A percentile compares a stretch with the other conserved stretches of the same genome.
phyloP scores from a whole-genome alignment of 2,329 filamentous ascomycete genomes.

The Coniella vitis region DNA sequence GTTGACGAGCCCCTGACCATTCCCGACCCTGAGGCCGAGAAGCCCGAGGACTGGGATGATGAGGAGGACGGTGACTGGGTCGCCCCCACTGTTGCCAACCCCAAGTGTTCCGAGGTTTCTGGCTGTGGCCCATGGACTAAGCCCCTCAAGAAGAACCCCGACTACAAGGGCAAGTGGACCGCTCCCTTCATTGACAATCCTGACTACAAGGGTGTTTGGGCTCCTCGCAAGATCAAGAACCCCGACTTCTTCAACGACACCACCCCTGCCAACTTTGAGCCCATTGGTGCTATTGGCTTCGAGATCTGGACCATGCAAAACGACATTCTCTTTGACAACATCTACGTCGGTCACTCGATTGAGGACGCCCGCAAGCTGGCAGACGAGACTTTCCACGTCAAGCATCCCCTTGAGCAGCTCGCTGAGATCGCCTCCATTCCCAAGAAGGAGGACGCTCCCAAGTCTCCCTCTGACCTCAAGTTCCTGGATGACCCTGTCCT shows the following conservation, averaged over 20 bases:
- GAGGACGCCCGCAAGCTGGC: conserved; percentile 87
- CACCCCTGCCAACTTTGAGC: conserved; percentile 92
- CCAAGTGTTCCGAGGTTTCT: conserved; percentile 88
- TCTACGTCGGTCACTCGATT: conserved; percentile 97
- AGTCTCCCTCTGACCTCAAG: conserved; percentile 68
- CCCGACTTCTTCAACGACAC: conserved; percentile 96
- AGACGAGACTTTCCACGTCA: conserved; percentile 82
- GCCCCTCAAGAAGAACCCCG: conserved; percentile 90
- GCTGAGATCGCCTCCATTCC: conserved; percentile 75
- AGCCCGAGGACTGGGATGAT: conserved; percentile 99
- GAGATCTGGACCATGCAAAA: conserved; percentile 99
- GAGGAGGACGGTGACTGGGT: conserved; percentile 99
- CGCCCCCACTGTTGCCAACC: conserved; percentile 83
- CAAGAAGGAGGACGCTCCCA: conserved; percentile 57
- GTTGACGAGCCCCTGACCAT: conserved; percentile 77
- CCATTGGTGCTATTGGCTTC: conserved; percentile 96
- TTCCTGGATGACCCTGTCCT: conserved; percentile 87
- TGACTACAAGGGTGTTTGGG: conserved; percentile 93
- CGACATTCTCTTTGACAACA: conserved; percentile 98
- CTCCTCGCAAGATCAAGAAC: conserved; percentile 93
- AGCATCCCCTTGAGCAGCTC: conserved; percentile 75
- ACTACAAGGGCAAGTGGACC: conserved; percentile 98
- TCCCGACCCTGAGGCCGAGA: conserved; percentile 88
- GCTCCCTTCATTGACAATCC: conserved; percentile 94
- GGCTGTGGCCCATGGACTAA: conserved; percentile 90